Evolutionary conservation across 2,329 filamentous ascomycete genomes (phyloP), one percentile per base, ranked within the genome.

Genomic region (Neophaeococcomyces aloes): DNA sequence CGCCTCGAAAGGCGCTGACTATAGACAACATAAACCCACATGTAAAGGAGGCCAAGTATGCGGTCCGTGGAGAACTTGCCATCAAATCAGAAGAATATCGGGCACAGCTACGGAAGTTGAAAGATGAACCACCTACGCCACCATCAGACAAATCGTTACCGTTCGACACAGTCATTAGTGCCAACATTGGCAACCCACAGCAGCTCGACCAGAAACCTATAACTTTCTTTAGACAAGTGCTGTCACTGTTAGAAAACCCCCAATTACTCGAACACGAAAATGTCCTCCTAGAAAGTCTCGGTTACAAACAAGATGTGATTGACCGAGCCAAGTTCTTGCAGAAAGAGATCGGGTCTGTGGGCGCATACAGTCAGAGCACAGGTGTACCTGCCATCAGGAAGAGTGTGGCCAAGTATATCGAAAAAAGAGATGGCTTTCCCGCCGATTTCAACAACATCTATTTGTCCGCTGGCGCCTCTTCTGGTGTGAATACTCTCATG

Each of bases 101-200:
- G 48, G 81, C 81, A 42, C 73, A 76, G 58, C 71, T 95, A 49
- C 64, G 64, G 47, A 70, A 74, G 39, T 61, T 64, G 53, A 56
- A 57, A n/a, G 31, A 33, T 42, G 43, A 49, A 18, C 56, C 56
- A 44, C 55, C 53, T 11, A 55, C 52, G 18, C 53, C 48, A 69
- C 71, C 52, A 74, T 72, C 67, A 64, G 50, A 48, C 2, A 50
- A 53, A 46, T 62, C 63, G 59, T 73, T 96, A 39, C 89, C 91
- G 38, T 98, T 98, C 65, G 74, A 85, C 57, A 76, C 86, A 48
- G 81, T 98, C 65, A 89, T 98, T 68, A 88, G 85, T 51, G 91
- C 91, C 67, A 98, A 98, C 70, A 98, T 98, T 60, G 91, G 91
- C 61, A 98, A 98, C 71, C 91, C 91, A 3, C 91, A 98, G 68